Conservation (phyloP, 306 rosid genomes). For the Casuarina glauca region DNA sequence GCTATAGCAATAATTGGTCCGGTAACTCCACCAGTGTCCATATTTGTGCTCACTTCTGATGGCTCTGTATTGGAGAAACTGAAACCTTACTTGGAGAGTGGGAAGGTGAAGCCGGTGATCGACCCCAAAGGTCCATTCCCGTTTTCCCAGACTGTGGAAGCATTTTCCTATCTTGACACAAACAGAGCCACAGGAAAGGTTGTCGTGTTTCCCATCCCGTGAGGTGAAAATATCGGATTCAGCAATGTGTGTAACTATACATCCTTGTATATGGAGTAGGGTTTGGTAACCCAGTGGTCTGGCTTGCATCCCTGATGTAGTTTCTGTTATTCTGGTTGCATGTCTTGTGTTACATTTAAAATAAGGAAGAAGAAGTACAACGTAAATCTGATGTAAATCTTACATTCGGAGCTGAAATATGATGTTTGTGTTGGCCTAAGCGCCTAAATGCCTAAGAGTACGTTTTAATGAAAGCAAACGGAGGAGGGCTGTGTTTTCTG, state of each 20-base stretch:
- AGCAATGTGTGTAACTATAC: neutral
- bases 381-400: neutral
- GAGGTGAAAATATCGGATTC: neutral
- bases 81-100: conserved; percentile 65
- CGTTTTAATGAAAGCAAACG: neutral
- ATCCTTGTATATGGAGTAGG: neutral
- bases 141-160: conserved; percentile 56
- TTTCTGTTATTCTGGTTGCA: neutral
- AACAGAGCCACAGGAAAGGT: conserved; percentile 61
- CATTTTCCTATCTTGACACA: conserved; percentile 56
- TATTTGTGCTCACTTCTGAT: conserved; percentile 41
- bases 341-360: neutral
- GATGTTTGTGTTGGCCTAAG: neutral
- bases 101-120: conserved; percentile 63
- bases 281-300: neutral
- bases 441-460: neutral
- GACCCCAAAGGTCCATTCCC: conserved; percentile 67
- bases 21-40: conserved; percentile 33
- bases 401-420: neutral
- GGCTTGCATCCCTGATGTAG: neutral
- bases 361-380: neutral
- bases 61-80: conserved; percentile 53
- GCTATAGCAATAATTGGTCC: conserved; percentile 49
- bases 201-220: conserved; percentile 60
- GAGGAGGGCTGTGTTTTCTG: too few relatives aligned